phyloP scores from a whole-genome alignment of 805 yeast genomes.

The Metschnikowia hibisci region DNA sequence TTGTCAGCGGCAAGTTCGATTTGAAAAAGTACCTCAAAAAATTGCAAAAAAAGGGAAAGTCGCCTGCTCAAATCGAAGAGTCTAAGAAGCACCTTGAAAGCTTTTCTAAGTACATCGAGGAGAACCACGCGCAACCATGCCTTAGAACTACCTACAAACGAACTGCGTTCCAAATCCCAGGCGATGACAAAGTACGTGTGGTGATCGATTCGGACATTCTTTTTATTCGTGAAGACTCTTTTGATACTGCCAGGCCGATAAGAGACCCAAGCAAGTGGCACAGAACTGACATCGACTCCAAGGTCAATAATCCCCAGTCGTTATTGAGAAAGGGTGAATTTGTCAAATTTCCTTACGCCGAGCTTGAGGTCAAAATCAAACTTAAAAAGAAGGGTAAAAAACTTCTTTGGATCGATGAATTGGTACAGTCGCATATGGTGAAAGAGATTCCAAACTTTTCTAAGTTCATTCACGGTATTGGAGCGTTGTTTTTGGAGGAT shows the following conservation, averaged over 20 bases:
- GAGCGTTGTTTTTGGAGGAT: conserved; percentile 82
- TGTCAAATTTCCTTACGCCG: conserved; percentile 77
- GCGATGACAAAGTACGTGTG: conserved; percentile 88
- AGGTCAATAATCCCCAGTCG: conserved; percentile 62
- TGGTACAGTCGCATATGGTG: conserved; percentile 71
- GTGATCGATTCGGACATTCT: conserved; percentile 85
- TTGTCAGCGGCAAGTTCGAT: conserved; percentile 51
- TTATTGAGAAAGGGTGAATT: conserved; percentile 83
- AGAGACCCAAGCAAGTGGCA: conserved; percentile 91
- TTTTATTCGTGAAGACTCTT: conserved; percentile 86
- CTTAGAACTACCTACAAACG: conserved; percentile 83
- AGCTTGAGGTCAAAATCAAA: conserved; percentile 79
- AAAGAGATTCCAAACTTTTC: conserved; percentile 94
- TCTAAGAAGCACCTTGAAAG: conserved; percentile 53
- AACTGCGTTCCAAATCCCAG: conserved; percentile 97
- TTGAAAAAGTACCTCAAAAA: conserved; percentile 53
- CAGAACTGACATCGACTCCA: conserved; percentile 82
- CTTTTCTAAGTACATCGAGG: conserved; percentile 59
- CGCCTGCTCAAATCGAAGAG: conserved; percentile 48
- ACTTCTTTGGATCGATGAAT: conserved; percentile 78
- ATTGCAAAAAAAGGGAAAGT: conserved; percentile 58
- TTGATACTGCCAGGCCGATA: conserved; percentile 80
- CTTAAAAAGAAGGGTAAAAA: conserved; percentile 44
- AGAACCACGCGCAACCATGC: conserved; percentile 74
- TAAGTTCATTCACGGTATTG: conserved; percentile 89